A percentile compares a stretch with the other conserved stretches of the same genome.
phyloP scores from a whole-genome alignment of 495 filamentous ascomycete genomes.

The Trypethelium eluteriae region DNA sequence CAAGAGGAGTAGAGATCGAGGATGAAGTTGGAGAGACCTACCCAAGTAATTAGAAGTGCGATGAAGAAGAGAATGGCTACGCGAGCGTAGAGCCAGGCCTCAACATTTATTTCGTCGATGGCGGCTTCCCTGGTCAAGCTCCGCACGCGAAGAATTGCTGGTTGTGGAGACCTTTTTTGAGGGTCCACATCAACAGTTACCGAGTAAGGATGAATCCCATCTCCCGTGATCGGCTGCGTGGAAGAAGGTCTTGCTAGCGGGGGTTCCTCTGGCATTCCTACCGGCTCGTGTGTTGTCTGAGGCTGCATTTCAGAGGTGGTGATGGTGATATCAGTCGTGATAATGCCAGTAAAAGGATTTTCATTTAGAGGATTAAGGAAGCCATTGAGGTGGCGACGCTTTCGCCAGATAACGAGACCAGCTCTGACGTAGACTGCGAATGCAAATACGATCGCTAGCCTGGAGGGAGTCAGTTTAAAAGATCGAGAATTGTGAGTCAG shows the following conservation, averaged over 20 bases:
- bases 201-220: background rate
- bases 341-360: constrained; percentile 4
- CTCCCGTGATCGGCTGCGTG: background rate
- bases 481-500: background rate
- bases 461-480: background rate
- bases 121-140: background rate
- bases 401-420: constrained; percentile 1
- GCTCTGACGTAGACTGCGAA: constrained; percentile 1
- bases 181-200: background rate
- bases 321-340: constrained; percentile 2
- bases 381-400: background rate
- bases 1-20: background rate
- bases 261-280: background rate
- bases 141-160: background rate
- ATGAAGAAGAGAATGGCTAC: constrained; percentile 7
- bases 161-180: background rate
- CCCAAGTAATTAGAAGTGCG: constrained; percentile 7
- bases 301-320: background rate
- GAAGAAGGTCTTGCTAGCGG: background rate
- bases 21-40: background rate
- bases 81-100: constrained; percentile 6
- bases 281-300: background rate
- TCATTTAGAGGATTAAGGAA: constrained; percentile 8
- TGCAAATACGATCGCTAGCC: constrained; percentile 3
- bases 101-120: constrained; percentile 1